Conservation (phyloP, 1,139 yeast species). For the Candida gigantensis region DNA sequence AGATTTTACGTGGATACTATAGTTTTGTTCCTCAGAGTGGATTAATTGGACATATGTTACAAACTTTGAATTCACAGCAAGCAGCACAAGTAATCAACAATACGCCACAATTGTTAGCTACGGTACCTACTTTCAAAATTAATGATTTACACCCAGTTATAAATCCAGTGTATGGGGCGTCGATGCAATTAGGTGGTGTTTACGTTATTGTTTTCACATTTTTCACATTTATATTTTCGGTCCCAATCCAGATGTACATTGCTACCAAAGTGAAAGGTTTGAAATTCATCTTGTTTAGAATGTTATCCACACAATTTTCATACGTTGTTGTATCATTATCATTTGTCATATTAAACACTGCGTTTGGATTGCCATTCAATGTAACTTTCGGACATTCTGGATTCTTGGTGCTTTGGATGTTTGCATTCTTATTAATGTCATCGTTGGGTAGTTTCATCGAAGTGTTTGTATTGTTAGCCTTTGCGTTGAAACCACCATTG, state of each 20-base stretch:
- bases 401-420: slow-evolving; percentile 64
- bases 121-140: slow-evolving; percentile 24
- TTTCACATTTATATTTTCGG: slow-evolving; percentile 31
- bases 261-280: slow-evolving; percentile 34
- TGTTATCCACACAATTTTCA: slow-evolving; percentile 41
- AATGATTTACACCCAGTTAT: slow-evolving; percentile 25
- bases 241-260: slow-evolving; percentile 28
- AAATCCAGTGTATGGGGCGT: slow-evolving; percentile 29
- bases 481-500: slow-evolving; percentile 41
- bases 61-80: slow-evolving; percentile 22
- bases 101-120: slow-evolving; percentile 28
- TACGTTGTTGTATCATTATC: slow-evolving; percentile 45
- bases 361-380: slow-evolving; percentile 39
- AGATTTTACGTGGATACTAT: slow-evolving; percentile 17
- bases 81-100: slow-evolving; percentile 16
- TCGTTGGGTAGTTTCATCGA: slow-evolving; percentile 56
- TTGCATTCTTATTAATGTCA: slow-evolving; percentile 46
- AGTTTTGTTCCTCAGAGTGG: slow-evolving; percentile 21
- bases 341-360: slow-evolving; percentile 42
- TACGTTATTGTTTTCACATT: slow-evolving; percentile 28
- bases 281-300: slow-evolving; percentile 42
- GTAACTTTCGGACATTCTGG: slow-evolving; percentile 51
- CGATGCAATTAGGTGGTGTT: slow-evolving; percentile 34
- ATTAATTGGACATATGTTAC: slow-evolving; percentile 21
- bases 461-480: slow-evolving; percentile 37